A percentile compares a stretch with the other conserved stretches of the same genome.
phyloP scores from a whole-genome alignment of 1,284 basidiomycete genomes.

The Heterobasidion annosum region DNA sequence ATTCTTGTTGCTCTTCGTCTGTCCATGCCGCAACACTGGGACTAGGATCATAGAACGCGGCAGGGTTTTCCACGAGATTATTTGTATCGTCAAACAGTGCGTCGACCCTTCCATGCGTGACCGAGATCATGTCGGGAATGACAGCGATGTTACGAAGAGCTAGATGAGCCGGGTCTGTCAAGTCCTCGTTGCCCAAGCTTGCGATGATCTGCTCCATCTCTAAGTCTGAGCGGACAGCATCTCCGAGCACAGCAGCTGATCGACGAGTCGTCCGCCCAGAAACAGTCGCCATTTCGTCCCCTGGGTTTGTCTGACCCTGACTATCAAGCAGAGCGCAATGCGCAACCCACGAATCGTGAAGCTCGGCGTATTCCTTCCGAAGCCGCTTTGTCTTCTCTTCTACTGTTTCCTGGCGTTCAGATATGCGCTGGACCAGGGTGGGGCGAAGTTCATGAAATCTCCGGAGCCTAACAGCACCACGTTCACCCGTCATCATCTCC shows the following conservation, averaged over 20 bases:
- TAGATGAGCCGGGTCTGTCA: slow-evolving; percentile 85
- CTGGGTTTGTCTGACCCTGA: slow-evolving; percentile 24
- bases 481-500: slow-evolving; percentile 32
- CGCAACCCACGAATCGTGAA: slow-evolving; percentile 64
- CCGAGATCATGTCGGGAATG: slow-evolving; percentile 88
- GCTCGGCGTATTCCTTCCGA: slow-evolving; percentile 55
- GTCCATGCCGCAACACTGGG: slow-evolving; percentile 82
- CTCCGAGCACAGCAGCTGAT: slow-evolving; percentile 65
- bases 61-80: slow-evolving; percentile 72
- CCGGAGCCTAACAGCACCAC: slow-evolving; percentile 24
- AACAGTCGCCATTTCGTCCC: slow-evolving; percentile 36
- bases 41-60: slow-evolving; percentile 66
- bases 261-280: slow-evolving; percentile 69
- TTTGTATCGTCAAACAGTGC: slow-evolving; percentile 80
- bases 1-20: slow-evolving; percentile 74
- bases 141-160: slow-evolving; percentile 83
- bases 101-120: slow-evolving; percentile 51
- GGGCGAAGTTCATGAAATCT: slow-evolving; percentile 32
- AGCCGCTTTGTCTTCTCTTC: slow-evolving; percentile 49
- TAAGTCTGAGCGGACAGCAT: slow-evolving; percentile 89
- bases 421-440: slow-evolving; percentile 44
- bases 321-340: slow-evolving; percentile 64
- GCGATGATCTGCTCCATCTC: slow-evolving; percentile 98
- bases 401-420: slow-evolving; percentile 38
- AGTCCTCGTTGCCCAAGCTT: slow-evolving; percentile 85